Evolutionary conservation across 257 asterid species (phyloP), one percentile per base, ranked within the genome.

Genomic region (Lavandula angustifolia): DNA sequence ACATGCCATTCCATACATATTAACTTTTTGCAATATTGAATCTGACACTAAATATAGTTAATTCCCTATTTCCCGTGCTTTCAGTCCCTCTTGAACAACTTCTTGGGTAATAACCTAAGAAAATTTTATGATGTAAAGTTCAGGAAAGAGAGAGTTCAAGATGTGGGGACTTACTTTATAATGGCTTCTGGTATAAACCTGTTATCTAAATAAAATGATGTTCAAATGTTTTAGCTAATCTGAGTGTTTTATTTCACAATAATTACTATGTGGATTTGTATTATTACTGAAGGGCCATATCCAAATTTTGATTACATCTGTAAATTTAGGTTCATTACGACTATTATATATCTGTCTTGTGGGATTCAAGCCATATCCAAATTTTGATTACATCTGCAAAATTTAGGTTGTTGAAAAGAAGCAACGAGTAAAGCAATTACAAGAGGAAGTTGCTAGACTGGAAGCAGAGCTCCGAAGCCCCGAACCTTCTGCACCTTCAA

Each of bases 401-500:
- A n/a, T 44, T 38, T 65, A 89, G 98, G 78, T 92, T 67, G 84
- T 87, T 66, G 88, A 87, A 37, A 88, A 87, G 82, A 84, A 85
- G 82, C 83, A 82, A 78, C 48, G 86, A 55, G 85, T 94, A 60
- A 94, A 86, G 83, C 89, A 87, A 69, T 78, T 94, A 78, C 89
- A 90, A 72, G 80, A 90, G 68, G 90, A 94, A 81, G 92, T 94
- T 74, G 89, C 97, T 51, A 80, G 96, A 67, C 96, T 94, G 43
- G 97, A 89, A 82, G 92, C 99, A 56, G 99, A 89, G 81, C 90
- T 85, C 68, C 85, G 72, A 65, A 92, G 85, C 85, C 98, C 97
- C 2, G 88, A 81, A 42, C 82, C 85, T 32, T 77, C 82, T 41
- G 80, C 80, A 71, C 78, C 96, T 56, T 75, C 94, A 42, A 69